phyloP scores from a whole-genome alignment of 176 grass and related monocot genomes.

The Oryza longistaminata region DNA sequence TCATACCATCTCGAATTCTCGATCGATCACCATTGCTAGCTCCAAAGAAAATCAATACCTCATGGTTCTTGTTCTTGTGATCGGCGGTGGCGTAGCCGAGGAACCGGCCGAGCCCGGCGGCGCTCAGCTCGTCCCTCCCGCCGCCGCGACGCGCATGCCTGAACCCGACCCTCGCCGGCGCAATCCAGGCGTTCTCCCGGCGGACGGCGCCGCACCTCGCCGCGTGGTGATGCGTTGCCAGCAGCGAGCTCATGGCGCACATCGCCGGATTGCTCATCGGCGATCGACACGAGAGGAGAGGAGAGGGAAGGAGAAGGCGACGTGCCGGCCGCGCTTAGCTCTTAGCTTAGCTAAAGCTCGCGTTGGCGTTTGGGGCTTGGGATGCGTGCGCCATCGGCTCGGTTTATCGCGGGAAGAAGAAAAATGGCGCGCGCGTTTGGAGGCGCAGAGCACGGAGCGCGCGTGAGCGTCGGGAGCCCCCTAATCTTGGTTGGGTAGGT shows the following conservation, averaged over 20 bases:
- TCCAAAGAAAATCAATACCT: background rate
- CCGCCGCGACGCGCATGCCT: background rate
- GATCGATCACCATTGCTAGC: background rate
- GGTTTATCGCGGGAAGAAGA: background rate
- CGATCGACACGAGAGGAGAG: background rate
- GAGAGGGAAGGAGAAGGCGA: background rate
- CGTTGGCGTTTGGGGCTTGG: too few relatives aligned
- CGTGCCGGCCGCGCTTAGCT: background rate
- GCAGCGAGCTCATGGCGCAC: conserved; percentile 12
- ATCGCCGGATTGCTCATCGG: background rate
- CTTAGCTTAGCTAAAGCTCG: background rate
- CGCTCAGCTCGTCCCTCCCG: conserved; percentile 30
- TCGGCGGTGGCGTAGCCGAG: conserved; percentile 29
- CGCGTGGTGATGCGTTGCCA: background rate
- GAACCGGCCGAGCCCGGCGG: conserved; percentile 28
- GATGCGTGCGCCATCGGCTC: background rate
- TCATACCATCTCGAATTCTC: background rate
- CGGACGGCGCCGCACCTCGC: background rate
- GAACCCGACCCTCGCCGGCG: conserved; percentile 23
- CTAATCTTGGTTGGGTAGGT: background rate
- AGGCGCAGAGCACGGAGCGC: background rate
- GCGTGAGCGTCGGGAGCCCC: background rate
- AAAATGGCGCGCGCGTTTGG: background rate
- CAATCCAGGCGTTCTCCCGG: background rate
- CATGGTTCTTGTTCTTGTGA: conserved; percentile 7